Base-by-base conservation (phyloP, 306 rosid genomes). In the Luffa acutangula region DNA sequence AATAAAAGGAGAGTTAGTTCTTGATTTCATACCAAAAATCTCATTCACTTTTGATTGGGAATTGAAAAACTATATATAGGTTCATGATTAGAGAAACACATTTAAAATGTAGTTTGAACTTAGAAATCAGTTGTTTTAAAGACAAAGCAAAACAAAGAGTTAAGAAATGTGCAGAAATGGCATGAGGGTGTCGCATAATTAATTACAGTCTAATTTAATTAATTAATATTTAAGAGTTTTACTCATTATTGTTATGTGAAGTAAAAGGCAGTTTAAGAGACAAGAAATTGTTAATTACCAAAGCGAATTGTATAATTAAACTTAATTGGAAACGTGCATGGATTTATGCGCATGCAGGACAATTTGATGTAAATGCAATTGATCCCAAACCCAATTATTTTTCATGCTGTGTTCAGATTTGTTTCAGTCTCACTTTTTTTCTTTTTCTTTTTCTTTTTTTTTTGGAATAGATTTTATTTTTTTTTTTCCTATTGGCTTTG, bases 291-390 rank as follows among this genome's bases (percentile, higher is more conserved):
- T 63, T 21, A 63, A 63, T 70, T 43, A 43, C 15, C 9, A 8
- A 8, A 65, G 37, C 75, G 12, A 45, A 20, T 70, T 70, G 52
- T 21, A 66, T 70, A 20, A 70, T n/a, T 43, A 10, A 70, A 18
- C 74, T 43, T 70, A 42, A 45, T 43, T 70, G 36, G 12, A 45
- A 42, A 25, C 54, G 54, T 70, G 76, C 18, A 42, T 45, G 56
- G n/a, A 43, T 59, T 9, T 59, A 59, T 41, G 52, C 76, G 76
- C 76, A 70, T 70, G 76, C 76, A 70, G 56, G 76, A 70, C 76
- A 70, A 20, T 43, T 43, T 70, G 17, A 70, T 70, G 37, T 45
- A 43, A 39, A 43, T 67, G 74, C 49, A 36, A 67, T 67, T 41
- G 15, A 42, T 67, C 14, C 9, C 56, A 70, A 70, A 45, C 2